Conservation (phyloP, 371 early-diverging fungal genomes). For the Rhizopus microsporus region DNA sequence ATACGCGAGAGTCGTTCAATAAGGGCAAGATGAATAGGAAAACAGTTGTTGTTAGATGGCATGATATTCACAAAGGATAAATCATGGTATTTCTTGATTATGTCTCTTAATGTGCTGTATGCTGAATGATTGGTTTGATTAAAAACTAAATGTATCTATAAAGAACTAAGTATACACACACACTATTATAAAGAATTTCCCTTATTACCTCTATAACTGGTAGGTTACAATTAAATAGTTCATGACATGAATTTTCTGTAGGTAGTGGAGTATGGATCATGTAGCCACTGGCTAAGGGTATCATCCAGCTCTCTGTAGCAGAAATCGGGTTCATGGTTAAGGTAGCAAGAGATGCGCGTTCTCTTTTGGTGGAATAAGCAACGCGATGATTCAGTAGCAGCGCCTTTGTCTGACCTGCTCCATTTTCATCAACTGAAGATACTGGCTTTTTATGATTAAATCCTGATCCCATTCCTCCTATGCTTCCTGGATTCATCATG, state of each 20-base stretch:
- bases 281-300: conserved; percentile 63
- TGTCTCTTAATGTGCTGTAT: conserved; percentile 52
- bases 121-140: conserved; percentile 48
- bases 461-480: not conserved
- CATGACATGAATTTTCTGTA: conserved; percentile 42
- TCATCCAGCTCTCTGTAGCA: conserved; percentile 49
- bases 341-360: conserved; percentile 34
- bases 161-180: not conserved
- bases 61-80: conserved; percentile 54
- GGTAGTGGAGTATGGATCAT: conserved; percentile 46
- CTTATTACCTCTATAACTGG: conserved; percentile 48
- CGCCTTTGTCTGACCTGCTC: conserved; percentile 45
- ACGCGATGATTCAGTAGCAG: conserved; percentile 60
- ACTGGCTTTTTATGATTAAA: conserved; percentile 10
- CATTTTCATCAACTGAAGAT: conserved; percentile 26
- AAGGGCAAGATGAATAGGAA: conserved; percentile 56
- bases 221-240: conserved; percentile 46
- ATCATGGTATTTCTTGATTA: conserved; percentile 60
- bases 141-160: conserved; percentile 42
- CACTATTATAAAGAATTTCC: not conserved
- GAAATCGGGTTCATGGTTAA: conserved; percentile 22
- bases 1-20: conserved; percentile 54
- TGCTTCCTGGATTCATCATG: conserved; percentile 12
- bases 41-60: conserved; percentile 52
- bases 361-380: conserved; percentile 49